Conservation (phyloP, 129 eudicot genomes). For the Pseudognaphalium luteoalbum region DNA sequence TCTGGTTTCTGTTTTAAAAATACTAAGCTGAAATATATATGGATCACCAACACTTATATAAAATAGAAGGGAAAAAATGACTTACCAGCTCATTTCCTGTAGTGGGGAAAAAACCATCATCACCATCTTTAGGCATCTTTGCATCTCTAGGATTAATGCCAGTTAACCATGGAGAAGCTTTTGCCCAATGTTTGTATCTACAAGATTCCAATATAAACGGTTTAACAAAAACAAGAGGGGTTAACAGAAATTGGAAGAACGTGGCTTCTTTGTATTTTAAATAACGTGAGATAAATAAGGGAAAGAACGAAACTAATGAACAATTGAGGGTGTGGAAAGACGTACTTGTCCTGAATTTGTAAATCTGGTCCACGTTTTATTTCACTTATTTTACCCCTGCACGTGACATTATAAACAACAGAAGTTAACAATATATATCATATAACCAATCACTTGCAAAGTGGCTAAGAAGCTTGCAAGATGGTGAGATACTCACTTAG, state of each 20-base stretch:
- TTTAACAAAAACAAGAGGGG: constrained; percentile 17
- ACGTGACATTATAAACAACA: constrained; percentile 25
- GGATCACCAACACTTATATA: constrained; percentile 3
- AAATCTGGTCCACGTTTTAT: constrained; percentile 78
- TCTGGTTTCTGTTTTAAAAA: constrained; percentile 72
- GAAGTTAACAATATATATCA: constrained; percentile 1
- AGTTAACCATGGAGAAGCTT: constrained; percentile 90
- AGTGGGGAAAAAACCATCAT: constrained; percentile 94
- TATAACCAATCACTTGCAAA: constrained; percentile 11
- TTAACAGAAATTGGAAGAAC: neutral
- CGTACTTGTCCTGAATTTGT: constrained; percentile 68
- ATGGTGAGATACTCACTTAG: constrained; percentile 71
- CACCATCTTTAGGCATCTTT: constrained; percentile 89
- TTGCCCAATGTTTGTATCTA: constrained; percentile 76
- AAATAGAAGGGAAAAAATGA: neutral
- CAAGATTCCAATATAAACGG: neutral
- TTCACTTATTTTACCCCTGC: constrained; percentile 62
- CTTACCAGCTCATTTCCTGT: constrained; percentile 87
- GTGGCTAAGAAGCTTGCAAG: constrained; percentile 9
- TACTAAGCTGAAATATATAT: constrained; percentile 15
- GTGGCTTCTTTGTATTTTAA: neutral
- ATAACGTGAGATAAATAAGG: neutral
- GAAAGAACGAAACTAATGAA: neutral
- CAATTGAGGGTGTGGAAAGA: neutral
- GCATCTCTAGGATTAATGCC: constrained; percentile 82